A percentile compares a stretch with the other conserved stretches of the same genome.
phyloP scores from a whole-genome alignment of 305 asterid genomes.

The Rubia tinctorum region DNA sequence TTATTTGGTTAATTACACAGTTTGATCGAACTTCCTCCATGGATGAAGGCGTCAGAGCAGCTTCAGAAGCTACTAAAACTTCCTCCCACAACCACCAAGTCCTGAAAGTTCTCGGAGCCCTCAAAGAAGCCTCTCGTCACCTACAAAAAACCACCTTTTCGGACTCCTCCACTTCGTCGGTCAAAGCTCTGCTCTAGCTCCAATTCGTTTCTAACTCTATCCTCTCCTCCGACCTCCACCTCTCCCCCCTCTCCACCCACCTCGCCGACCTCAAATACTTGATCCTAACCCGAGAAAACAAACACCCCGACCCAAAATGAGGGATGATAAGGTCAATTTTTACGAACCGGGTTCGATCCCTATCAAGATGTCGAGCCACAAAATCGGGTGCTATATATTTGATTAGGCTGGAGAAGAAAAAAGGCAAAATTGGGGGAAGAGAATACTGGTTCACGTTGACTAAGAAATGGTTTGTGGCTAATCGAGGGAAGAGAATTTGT shows the following conservation, averaged over 20 bases:
- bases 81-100: slow-evolving; percentile 18
- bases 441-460: too few relatives aligned
- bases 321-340: slow-evolving; percentile 46
- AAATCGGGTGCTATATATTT: too few relatives aligned
- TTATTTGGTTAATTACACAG: too few relatives aligned
- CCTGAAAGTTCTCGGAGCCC: slow-evolving; percentile 35
- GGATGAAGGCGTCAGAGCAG: slow-evolving; percentile 15
- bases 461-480: too few relatives aligned
- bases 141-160: slow-evolving; percentile 27
- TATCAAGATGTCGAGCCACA: too few relatives aligned
- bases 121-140: slow-evolving; percentile 42
- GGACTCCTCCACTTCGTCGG: slow-evolving; percentile 27
- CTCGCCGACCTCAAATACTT: slow-evolving; percentile 42
- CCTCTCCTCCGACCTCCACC: slow-evolving; percentile 41
- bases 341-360: slow-evolving; percentile 38
- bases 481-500: too few relatives aligned
- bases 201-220: slow-evolving; percentile 37
- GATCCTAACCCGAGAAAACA: slow-evolving; percentile 32
- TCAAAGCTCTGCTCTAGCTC: slow-evolving; percentile 42
- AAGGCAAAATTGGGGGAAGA: too few relatives aligned
- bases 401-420: too few relatives aligned
- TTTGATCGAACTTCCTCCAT: slow-evolving; percentile 10
- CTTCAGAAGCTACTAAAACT: neutral
- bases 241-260: slow-evolving; percentile 37
- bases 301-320: slow-evolving; percentile 29